phyloP scores from a whole-genome alignment of 129 eudicot species.

The Smallanthus sonchifolius region DNA sequence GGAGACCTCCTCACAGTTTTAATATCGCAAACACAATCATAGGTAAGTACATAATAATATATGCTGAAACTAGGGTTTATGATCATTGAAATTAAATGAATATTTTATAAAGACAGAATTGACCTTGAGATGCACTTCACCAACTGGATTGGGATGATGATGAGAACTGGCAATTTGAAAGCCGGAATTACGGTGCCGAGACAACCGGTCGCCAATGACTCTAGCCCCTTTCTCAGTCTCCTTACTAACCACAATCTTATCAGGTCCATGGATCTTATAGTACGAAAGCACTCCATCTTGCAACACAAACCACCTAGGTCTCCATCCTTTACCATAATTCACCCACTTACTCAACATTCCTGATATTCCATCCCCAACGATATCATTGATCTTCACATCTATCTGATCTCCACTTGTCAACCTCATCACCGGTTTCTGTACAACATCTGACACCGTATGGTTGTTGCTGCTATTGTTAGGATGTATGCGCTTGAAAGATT shows the following conservation, averaged over 20 bases:
- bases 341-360: conserved; percentile 87
- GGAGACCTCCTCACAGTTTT: too few species aligned
- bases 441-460: conserved; percentile 15
- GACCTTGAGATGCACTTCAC: conserved; percentile 97
- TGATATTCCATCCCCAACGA: conserved; percentile 72
- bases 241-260: conserved; percentile 54
- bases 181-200: conserved; percentile 11
- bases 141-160: conserved; percentile 51
- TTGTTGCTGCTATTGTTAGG: conserved; percentile 3
- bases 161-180: neutral
- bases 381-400: conserved; percentile 70
- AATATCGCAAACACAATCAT: neutral
- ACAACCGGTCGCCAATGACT: conserved; percentile 76
- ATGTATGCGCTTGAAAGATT: neutral
- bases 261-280: conserved; percentile 88
- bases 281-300: conserved; percentile 89
- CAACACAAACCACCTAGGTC: conserved; percentile 91
- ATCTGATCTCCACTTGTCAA: conserved; percentile 33
- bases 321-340: conserved; percentile 93
- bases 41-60: neutral
- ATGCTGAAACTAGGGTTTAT: neutral
- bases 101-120: neutral
- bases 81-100: neutral
- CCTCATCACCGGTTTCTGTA: conserved; percentile 32
- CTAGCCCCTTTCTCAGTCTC: conserved; percentile 68